phyloP scores from a whole-genome alignment of 768 basidiomycete species.

The Phaffia tasmanica region DNA sequence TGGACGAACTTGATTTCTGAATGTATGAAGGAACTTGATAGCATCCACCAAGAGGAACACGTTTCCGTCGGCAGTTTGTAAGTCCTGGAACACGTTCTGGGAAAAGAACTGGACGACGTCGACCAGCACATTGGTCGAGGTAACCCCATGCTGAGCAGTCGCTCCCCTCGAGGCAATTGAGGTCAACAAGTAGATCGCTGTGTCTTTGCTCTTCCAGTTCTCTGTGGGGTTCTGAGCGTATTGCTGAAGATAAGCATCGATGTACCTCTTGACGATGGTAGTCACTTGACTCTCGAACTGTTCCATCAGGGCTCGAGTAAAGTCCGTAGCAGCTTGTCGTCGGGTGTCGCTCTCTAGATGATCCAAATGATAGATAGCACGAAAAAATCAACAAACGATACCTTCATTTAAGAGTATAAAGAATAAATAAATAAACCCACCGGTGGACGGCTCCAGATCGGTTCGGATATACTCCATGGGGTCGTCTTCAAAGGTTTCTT shows the following conservation, averaged over 20 bases:
- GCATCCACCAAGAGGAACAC: conserved; percentile 84
- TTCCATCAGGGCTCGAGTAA: conserved; percentile 81
- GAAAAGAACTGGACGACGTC: conserved; percentile 95
- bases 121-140: conserved; percentile 78
- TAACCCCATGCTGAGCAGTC: conserved; percentile 81
- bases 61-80: conserved; percentile 53
- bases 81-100: conserved; percentile 74
- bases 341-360: conserved; percentile 64
- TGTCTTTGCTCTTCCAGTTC: conserved; percentile 88
- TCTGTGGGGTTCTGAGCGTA: conserved; percentile 47
- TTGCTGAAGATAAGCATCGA: conserved; percentile 56
- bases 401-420: too few relatives aligned
- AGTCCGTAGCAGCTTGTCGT: conserved; percentile 85
- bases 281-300: conserved; percentile 73
- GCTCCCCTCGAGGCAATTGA: conserved; percentile 83
- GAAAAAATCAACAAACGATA: not conserved
- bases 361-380: not conserved
- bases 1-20: conserved; percentile 73
- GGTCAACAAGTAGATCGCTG: conserved; percentile 83
- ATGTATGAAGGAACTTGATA: conserved; percentile 85
- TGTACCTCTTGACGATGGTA: conserved; percentile 73
- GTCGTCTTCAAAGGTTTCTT: conserved; percentile 94
- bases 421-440: conserved; percentile 35
- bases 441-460: conserved; percentile 57
- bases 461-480: conserved; percentile 87